A percentile compares a stretch with the other conserved stretches of the same genome.
Evolutionary conservation across 73 alveolate genomes (phyloP).

Genomic region (Diophrys appendiculata): DNA sequence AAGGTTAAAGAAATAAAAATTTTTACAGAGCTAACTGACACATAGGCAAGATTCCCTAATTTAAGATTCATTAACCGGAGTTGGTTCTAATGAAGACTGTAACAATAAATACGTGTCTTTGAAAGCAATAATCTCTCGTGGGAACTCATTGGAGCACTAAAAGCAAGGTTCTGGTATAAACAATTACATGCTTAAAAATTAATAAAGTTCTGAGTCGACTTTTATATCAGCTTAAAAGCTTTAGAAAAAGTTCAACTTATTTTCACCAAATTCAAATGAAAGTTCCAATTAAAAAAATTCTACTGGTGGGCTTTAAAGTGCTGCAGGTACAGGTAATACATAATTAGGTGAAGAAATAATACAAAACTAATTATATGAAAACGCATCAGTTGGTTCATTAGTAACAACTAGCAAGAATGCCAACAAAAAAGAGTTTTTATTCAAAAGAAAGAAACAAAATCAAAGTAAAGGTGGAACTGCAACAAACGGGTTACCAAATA

Average conservation of each 20-base stretch:
- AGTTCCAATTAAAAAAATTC: not conserved
- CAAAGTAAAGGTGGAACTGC: too few relatives aligned
- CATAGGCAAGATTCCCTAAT: not conserved
- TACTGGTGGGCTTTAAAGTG: too few relatives aligned
- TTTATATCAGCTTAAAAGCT: not conserved
- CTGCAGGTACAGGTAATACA: too few relatives aligned
- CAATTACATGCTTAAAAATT: too few relatives aligned
- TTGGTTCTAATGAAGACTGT: not conserved
- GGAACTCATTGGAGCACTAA: not conserved
- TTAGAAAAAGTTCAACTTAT: not conserved
- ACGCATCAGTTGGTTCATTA: not conserved
- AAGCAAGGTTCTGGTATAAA: not conserved
- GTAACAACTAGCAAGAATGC: not conserved
- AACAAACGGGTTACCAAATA: too few relatives aligned
- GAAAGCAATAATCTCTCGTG: not conserved
- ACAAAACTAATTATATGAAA: not conserved
- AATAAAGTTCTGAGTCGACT: not conserved
- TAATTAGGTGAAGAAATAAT: too few relatives aligned
- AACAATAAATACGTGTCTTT: not conserved
- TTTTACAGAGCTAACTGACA: not conserved
- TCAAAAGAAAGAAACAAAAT: not conserved
- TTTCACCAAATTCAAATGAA: not conserved
- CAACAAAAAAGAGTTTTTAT: not conserved
- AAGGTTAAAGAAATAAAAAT: not conserved
- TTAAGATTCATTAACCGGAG: not conserved